Conservation (phyloP, 176 grass and related monocot species). For the Oryza meyeriana region DNA sequence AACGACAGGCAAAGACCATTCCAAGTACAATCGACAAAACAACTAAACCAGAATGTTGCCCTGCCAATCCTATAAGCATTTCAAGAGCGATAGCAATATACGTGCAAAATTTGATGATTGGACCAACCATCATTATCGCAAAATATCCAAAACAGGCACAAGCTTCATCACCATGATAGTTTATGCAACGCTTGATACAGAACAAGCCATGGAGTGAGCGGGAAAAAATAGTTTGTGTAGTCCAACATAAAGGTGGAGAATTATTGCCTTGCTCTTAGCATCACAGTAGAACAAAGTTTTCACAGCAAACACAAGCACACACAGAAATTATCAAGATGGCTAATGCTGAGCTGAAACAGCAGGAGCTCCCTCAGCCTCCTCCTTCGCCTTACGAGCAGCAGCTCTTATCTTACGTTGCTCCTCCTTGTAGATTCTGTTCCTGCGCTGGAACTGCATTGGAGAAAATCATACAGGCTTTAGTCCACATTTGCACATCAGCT, state of each 20-base stretch:
- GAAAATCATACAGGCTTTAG: constrained; percentile 6
- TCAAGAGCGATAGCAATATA: background rate
- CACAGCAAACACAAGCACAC: constrained; percentile 18
- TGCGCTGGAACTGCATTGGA: constrained; percentile 78
- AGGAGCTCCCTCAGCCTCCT: constrained; percentile 44
- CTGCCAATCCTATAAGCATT: background rate
- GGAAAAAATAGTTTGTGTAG: constrained; percentile 16
- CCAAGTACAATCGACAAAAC: background rate
- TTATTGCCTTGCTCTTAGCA: constrained; percentile 51
- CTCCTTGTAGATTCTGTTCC: constrained; percentile 98
- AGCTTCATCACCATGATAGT: constrained; percentile 5
- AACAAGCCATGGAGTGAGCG: constrained; percentile 21
- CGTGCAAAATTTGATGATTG: background rate
- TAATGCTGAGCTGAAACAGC: constrained; percentile 52
- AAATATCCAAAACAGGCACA: constrained; percentile 24
- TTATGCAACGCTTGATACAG: background rate
- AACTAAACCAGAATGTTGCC: background rate
- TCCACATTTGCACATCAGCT: background rate
- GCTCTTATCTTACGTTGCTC: constrained; percentile 89
- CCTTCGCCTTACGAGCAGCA: constrained; percentile 63
- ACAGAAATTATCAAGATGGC: background rate
- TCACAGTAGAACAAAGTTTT: constrained; percentile 23
- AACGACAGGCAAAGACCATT: background rate
- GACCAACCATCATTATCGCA: constrained; percentile 1
- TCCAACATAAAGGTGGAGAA: constrained; percentile 19